These are phyloP conservation scores for Sparassis latifolia DNA, from an alignment of 1,284 basidiomycete species.

Conservation along the genomic window DNA sequence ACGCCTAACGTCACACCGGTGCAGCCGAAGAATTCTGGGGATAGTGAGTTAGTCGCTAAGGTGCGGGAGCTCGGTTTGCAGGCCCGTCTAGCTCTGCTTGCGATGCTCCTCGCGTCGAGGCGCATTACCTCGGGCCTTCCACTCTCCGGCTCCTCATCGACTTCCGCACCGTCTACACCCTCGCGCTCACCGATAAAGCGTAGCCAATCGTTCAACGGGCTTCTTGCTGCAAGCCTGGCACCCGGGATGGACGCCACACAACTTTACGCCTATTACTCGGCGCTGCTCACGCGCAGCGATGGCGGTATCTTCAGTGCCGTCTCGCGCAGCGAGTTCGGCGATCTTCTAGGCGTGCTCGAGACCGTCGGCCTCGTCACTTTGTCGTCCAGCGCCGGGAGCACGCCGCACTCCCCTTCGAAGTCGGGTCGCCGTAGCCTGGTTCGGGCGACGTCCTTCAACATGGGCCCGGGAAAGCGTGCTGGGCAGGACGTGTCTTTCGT, in stretches of 20 bases:
- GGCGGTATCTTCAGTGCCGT: constrained; percentile 52
- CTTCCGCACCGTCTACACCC: constrained; percentile 29
- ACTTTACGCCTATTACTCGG: constrained; percentile 57
- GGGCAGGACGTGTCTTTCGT: constrained; percentile 47
- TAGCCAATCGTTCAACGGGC: constrained; percentile 24
- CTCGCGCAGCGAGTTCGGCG: constrained; percentile 69
- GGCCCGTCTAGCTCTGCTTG: constrained; percentile 59
- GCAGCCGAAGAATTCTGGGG: constrained; percentile 28
- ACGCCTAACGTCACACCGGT: constrained; percentile 6
- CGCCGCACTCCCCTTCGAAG: constrained; percentile 31
- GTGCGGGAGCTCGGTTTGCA: constrained; percentile 65
- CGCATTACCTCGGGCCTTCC: constrained; percentile 52
- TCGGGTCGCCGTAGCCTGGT: constrained; percentile 41
- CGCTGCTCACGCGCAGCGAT: constrained; percentile 50
- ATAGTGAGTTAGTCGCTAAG: constrained; percentile 59
- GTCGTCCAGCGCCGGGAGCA: constrained; percentile 20
- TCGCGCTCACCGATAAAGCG: constrained; percentile 46
- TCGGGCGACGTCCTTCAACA: constrained; percentile 49
- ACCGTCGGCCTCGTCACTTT: constrained; percentile 58
- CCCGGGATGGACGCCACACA: constrained; percentile 46
- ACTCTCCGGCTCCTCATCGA: constrained; percentile 32
- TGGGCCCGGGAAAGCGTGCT: constrained; percentile 32
- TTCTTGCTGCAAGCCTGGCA: constrained; percentile 18
- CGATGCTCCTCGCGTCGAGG: constrained; percentile 55
- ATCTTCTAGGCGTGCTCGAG: constrained; percentile 65